Evolutionary conservation across 2,329 filamentous ascomycete species (phyloP).

Genomic region (Zalaria sp.): DNA sequence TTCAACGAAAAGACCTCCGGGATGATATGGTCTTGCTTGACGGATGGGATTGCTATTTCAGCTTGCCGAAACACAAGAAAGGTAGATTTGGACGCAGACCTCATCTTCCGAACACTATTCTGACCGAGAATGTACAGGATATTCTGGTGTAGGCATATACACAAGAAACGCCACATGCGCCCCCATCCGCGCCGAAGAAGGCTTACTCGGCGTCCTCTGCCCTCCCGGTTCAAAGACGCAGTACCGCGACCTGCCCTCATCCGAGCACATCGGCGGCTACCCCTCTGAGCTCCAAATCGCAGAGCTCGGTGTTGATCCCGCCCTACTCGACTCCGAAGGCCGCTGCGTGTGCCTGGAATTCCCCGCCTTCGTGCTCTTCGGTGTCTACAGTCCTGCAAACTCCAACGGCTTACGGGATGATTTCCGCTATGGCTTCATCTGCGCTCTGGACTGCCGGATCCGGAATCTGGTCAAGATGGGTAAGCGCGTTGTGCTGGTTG

Average conservation of each 20-base stretch:
- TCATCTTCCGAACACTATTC: neutral
- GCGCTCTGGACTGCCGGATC: slow-evolving; percentile 66
- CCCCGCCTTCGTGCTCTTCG: slow-evolving; percentile 83
- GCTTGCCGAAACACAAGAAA: slow-evolving; percentile 85
- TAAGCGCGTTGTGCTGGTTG: slow-evolving; percentile 73
- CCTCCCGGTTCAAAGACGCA: slow-evolving; percentile 55
- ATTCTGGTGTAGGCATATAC: slow-evolving; percentile 91
- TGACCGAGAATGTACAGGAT: slow-evolving; percentile 44
- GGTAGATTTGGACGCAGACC: slow-evolving; percentile 35
- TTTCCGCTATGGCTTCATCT: slow-evolving; percentile 69
- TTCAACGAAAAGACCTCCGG: slow-evolving; percentile 76
- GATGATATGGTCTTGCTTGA: slow-evolving; percentile 94
- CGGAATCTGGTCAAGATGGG: slow-evolving; percentile 69
- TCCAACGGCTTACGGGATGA: slow-evolving; percentile 71
- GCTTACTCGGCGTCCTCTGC: slow-evolving; percentile 69
- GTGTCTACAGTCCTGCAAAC: slow-evolving; percentile 82
- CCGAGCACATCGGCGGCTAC: slow-evolving; percentile 79
- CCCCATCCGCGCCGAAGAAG: slow-evolving; percentile 84
- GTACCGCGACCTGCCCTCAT: slow-evolving; percentile 60
- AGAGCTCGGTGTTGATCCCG: slow-evolving; percentile 49
- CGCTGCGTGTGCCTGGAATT: slow-evolving; percentile 87
- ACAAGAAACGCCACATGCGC: slow-evolving; percentile 75
- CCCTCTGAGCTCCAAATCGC: slow-evolving; percentile 55
- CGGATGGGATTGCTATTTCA: slow-evolving; percentile 95
- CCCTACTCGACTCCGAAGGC: slow-evolving; percentile 73